Evolutionary conservation across 2,329 filamentous ascomycete genomes (phyloP), one percentile per base, ranked within the genome.

Genomic region (Volutella citrinella): DNA sequence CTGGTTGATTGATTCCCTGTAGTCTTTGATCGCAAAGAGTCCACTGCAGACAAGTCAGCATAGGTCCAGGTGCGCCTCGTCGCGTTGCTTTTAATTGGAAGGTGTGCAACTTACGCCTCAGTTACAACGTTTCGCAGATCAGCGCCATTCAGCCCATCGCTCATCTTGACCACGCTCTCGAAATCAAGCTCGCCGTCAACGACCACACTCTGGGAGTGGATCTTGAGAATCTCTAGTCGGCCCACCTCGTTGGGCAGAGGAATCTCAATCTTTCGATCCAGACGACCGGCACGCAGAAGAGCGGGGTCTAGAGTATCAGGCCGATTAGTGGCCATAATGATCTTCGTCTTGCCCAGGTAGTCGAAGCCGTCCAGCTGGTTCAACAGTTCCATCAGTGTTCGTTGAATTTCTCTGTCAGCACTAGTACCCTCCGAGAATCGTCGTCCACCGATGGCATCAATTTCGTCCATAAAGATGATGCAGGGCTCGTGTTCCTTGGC

Each of bases 381-480:
- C 44, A 98, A 83, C 35, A 98, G 76, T 65, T 98, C 93, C 93
- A 98, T 98, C 40, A 98, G 73, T 21, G 93, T 98, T 58, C 93
- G 84, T 69, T 98, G 93, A 52, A 98, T 98, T 65, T 98, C 93
- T 57, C 94, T 84, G 70, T 98, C 93, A 31, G 93, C 93, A 40
- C 89, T 95, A 32, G 93, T 98, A 51, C 94, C 93, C 64, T 98
- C 93, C 1, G 88, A 95, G 67, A 98, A 98, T 55, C 93, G 80
- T 54, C 94, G 81, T 45, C 94, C 94, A 62, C 93, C 93, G 57
- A 98, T 98, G 57, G 93, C 93, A 59, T 98, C 93, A 59, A 98
- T 98, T 69, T 98, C 93, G 74, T 98, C 94, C 93, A 98, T 98
- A 78, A 98, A 98, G 68, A 98, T 98, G 65, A 98, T 98, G 65